Evolutionary conservation across 164 flowering plant genomes (phyloP), one percentile per base, ranked within the genome.

Genomic region (Litsea cubeba): DNA sequence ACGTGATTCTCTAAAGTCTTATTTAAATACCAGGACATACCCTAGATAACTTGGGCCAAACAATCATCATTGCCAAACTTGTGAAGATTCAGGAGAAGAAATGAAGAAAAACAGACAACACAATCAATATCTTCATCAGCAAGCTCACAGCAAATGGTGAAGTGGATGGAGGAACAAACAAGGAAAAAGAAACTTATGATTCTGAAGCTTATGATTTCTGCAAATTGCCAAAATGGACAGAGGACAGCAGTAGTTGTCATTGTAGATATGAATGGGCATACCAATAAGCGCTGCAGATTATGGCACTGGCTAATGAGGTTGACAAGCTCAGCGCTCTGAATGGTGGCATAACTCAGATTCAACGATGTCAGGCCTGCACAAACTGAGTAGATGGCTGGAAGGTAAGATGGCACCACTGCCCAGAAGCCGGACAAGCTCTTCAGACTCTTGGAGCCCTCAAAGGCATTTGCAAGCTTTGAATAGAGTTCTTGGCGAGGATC

Each of bases 341-440:
- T 81, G 15, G 84, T 73, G 24, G 97, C 91, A 81, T 94, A 87
- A 73, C 93, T 90, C 85, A 92, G 78, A 82, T 94, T 94, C 83
- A 94, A 76, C 49, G 85, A 86, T 40, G 91, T 94, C 22, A 94
- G 81, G 24, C 90, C 77, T 18, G 87, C 69, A 75, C 98, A 90
- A 15, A 84, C 72, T 14, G 94, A 75, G 81, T 86, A 88, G 20
- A 90, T 15, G 62, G 90, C 86, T 1, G 93, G 90, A 62, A 94
- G 86, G 57, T 84, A 89, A 20, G 82, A 72, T 10, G 93, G 92
- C 50, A 78, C 86, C 10, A 84, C 92, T 76, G 89, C 97, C 95
- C 94, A 95, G 73, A 95, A 90, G n/a, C 97, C 99, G 73, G 99
- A 95, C 67, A 95, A 81, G 76, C 88, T 83, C 85, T 80, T 86